These are phyloP conservation scores for Hypoxylon intermedium DNA, from an alignment of 495 filamentous ascomycete genomes.

Conservation along the genomic window DNA sequence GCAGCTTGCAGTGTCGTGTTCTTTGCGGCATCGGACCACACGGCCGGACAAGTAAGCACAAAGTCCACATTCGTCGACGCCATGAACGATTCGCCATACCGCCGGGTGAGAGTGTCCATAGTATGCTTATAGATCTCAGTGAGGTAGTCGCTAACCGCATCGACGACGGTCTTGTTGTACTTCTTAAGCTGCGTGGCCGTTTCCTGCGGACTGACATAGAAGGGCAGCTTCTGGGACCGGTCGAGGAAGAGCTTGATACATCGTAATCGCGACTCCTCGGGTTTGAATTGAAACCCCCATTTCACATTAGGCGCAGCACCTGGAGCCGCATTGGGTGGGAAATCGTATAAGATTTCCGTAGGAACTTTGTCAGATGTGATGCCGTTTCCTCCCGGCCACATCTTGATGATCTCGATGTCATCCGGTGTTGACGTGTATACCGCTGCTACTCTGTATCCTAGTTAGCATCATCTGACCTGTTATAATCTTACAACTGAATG, in stretches of 20 bases:
- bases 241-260: constrained; percentile 85
- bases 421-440: constrained; percentile 78
- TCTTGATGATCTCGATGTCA: constrained; percentile 81
- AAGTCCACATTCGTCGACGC: constrained; percentile 67
- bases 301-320: constrained; percentile 54
- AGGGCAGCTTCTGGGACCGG: constrained; percentile 76
- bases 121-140: constrained; percentile 75
- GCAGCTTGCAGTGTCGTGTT: constrained; percentile 69
- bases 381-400: constrained; percentile 78
- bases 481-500: no score
- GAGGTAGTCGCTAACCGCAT: constrained; percentile 71
- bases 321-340: constrained; percentile 45
- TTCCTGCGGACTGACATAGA: constrained; percentile 76
- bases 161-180: constrained; percentile 65
- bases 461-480: no score
- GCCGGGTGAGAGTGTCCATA: constrained; percentile 71
- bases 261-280: constrained; percentile 73
- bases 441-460: constrained; percentile 65
- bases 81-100: constrained; percentile 69
- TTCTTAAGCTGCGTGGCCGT: constrained; percentile 75
- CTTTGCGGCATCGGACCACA: constrained; percentile 82
- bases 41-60: constrained; percentile 78
- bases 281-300: constrained; percentile 82
- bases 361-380: constrained; percentile 75
- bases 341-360: constrained; percentile 65